Base-by-base conservation (phyloP, 345 rosid genomes). In the Lumnitzera racemosa region DNA sequence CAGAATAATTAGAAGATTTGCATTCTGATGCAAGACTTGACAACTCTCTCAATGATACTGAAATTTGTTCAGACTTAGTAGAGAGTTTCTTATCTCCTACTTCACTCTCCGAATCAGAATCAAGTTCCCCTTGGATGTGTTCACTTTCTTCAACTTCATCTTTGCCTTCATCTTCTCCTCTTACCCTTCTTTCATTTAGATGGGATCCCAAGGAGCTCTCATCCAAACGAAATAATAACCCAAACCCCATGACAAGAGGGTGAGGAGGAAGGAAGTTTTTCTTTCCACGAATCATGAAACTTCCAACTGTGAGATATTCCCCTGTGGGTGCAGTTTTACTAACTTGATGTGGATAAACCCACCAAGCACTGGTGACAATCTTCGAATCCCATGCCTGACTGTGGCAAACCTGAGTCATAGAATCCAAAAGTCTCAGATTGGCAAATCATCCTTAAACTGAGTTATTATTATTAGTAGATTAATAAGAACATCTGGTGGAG, bases 301-400 rank as follows among this genome's bases (percentile, higher is more conserved):
- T 94, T 53, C 97, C 97, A 55, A 78, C 92, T 0, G 97, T 94
- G 47, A 94, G 99, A 73, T 94, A 94, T 75, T 94, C 99, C 61
- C 99, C 99, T 9, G 99, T 94, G 46, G 99, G 99, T 68, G 99
- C 99, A 69, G 96, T 90, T 88, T 94, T 94, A 77, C 85, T 94
- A 69, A 94, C 99, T 72, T 94, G 99, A 74, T 81, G 86, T 72
- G 96, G 97, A 75, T 88, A 81, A 54, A 94, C 99, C 99, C 99
- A 94, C 97, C 99, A 94, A 65, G 97, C 99, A 60, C 99, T 90
- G 57, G 99, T 90, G 58, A 94, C 89, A 68, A 94, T 90, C 81
- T 94, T 94, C 24, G 97, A 94, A 75, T 94, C 90, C 99, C 99
- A 94, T 61, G 97, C 99, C 68, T 88, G 87, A 76, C 99, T 90